Base-by-base conservation (phyloP, 2,329 filamentous ascomycete species). In the Botrytis deweyae region DNA sequence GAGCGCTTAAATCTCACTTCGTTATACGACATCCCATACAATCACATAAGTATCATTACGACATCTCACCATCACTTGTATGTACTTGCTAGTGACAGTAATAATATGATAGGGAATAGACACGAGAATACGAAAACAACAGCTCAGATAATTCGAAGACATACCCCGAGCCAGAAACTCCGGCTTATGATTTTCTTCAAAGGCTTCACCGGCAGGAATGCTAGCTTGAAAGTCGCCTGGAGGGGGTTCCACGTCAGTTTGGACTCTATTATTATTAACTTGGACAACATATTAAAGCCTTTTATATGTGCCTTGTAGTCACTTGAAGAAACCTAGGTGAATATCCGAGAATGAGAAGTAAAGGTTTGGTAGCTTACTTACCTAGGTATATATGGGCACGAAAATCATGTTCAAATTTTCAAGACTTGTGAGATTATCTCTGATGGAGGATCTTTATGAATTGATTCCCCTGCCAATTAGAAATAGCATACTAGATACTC, bases 381-480 rank as follows among this genome's bases (percentile, higher is more conserved):
- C 2, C 12, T 42, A 14, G 9, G 38, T 42, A 42, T 29, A 55
- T 55, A n/a, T n/a, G 12, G 12, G 3, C 49, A 1, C 49, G 5
- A 55, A 14, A 1, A 55, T n/a, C 25, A 55, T 0, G 1, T n/a
- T 55, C 12, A n/a, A 16, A 55, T 3, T 8, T 7, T n/a, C 14
- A n/a, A 12, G 1, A 3, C 4, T 3, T 55, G 5, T 29, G 1
- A 55, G 49, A 55, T 16, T 16, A 25, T n/a, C 25, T n/a, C 12
- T 55, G 25, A 55, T 6, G 49, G 12, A 7, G 12, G 12, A n/a
- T 16, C 25, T 3, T 55, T 7, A 55, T 55, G 49, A 0, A 0
- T 29, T n/a, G 25, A 16, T 0, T n/a, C 0, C 1, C 1, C 7
- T 6, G 14, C 25, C 12, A 55, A 55, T 55, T n/a, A 0, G 33